Base-by-base conservation (phyloP, 225 moss, liverwort and hornwort species). In the Rhytidiadelphus loreus region DNA sequence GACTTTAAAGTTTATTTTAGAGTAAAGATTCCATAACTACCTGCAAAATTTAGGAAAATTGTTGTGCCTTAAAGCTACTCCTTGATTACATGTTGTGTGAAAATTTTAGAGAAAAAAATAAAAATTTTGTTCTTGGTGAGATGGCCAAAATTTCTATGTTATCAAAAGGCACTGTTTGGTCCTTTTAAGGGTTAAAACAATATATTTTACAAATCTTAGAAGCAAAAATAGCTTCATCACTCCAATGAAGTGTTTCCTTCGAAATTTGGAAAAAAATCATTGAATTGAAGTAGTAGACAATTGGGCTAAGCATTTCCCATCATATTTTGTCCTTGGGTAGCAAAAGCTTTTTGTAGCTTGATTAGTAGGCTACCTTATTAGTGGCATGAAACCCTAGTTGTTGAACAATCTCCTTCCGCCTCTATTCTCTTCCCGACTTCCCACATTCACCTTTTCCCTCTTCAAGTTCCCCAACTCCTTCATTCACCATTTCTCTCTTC, bases 391-490 rank as follows among this genome's bases (percentile, higher is more conserved):
- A 7, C 19, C 30, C 46, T 46, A 46, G 3, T 74, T 73, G 73
- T 29, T 46, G 12, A 46, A 29, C 0, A 1, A 4, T 12, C 18
- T 17, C 17, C 10, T 64, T 26, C 5, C 0, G 0, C 44, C 44
- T 73, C 12, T 46, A 18, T 0, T 19, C 4, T 29, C 29, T 46
- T 30, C 5, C 7, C 9, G 1, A 56, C 56, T 56, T 56, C 6
- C 6, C 6, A 18, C 9, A 10, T 16, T 16, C 15, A n/a, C 23
- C 11, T 33, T 68, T n/a, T n/a, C n/a, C n/a, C n/a, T n/a, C n/a
- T n/a, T n/a, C n/a, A n/a, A n/a, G n/a, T n/a, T n/a, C n/a, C n/a
- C n/a, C n/a, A n/a, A n/a, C n/a, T n/a, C n/a, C n/a, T n/a, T n/a
- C n/a, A n/a, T n/a, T n/a, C n/a, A n/a, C n/a, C n/a, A n/a, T n/a